Base-by-base conservation (phyloP, 805 yeast genomes). In the Sugiyamaella valdiviana region DNA sequence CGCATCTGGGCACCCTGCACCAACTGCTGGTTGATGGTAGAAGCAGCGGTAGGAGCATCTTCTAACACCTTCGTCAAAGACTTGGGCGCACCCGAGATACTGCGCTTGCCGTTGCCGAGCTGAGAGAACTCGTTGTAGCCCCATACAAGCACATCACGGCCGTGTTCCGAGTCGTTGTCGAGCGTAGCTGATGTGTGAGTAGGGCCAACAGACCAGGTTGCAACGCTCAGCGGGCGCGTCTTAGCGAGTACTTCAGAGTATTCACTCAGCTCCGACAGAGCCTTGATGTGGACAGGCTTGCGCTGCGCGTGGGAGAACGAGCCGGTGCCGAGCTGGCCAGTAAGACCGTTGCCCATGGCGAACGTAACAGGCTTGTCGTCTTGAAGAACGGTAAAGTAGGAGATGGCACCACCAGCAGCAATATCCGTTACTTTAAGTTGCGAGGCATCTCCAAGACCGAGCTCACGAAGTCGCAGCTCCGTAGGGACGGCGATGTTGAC, bases 121-220 rank as follows among this genome's bases (percentile, higher is more conserved):
- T 91, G 96, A 20, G 91, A 95, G 57, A 55, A 71, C 59, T 80
- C 84, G 64, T 90, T 91, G 39, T 80, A 83, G 20, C 99, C 99
- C 88, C 95, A 88, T 4, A 70, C 76, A 36, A 83, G 63, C 17
- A 88, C 83, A 59, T 83, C 88, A 16, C 44, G 46, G 21, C 47
- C 42, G 10, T 23, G 32, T 7, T 40, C 38, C 1, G 40, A 24
- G 22, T 24, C 24, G 22, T 41, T 22, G 20, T 44, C 12, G 38
- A 50, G 47, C 16, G 47, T 47, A 48, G 56, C 60, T 53, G 57
- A 53, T 10, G 57, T 49, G 59, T 90, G 96, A 52, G 80, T 80
- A 6, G 68, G 66, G 3, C 95, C 95, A 17, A 79, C 70, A 5
- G 76, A 63, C 75, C 87, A 75, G 36, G 69, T 63, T 46, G 67